Conservation (phyloP, 805 yeast genomes). For the Sugiyamaella qingdaonensis region DNA sequence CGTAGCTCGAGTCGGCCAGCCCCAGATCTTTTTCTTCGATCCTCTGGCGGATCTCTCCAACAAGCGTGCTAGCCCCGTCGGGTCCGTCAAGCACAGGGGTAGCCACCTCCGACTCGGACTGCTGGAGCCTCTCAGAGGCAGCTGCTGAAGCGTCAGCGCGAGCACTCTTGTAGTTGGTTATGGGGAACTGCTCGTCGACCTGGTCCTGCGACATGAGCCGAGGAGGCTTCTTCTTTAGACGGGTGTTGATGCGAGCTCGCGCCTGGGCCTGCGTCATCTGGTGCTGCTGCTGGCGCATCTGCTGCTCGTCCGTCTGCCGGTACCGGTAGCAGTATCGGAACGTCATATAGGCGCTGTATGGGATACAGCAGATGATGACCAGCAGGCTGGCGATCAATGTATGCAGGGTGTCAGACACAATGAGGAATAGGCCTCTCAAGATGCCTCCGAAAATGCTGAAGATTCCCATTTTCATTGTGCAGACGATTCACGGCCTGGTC, state of each 20-base stretch:
- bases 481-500: not conserved
- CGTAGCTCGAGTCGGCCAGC: not conserved
- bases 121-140: not conserved
- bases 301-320: constrained; percentile 22
- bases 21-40: not conserved
- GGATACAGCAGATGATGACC: constrained; percentile 16
- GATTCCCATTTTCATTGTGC: constrained; percentile 1
- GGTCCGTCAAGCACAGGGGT: not conserved
- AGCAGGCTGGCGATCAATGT: constrained; percentile 15
- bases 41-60: too few relatives aligned
- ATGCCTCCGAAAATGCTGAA: not conserved
- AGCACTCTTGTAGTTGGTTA: constrained; percentile 26
- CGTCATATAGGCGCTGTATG: constrained; percentile 28
- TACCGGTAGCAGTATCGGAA: constrained; percentile 30
- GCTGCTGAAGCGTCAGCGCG: not conserved
- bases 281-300: constrained; percentile 8
- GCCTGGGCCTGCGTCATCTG: constrained; percentile 9
- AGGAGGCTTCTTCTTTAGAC: constrained; percentile 19
- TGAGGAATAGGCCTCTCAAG: not conserved
- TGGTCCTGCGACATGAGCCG: constrained; percentile 27
- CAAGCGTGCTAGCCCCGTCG: not conserved
- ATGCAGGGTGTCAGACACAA: constrained; percentile 13
- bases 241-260: constrained; percentile 13
- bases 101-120: not conserved
- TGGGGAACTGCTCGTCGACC: constrained; percentile 32